These are phyloP conservation scores for Houttuynia cordata DNA, from an alignment of 164 flowering plant species.

Conservation along the genomic window DNA sequence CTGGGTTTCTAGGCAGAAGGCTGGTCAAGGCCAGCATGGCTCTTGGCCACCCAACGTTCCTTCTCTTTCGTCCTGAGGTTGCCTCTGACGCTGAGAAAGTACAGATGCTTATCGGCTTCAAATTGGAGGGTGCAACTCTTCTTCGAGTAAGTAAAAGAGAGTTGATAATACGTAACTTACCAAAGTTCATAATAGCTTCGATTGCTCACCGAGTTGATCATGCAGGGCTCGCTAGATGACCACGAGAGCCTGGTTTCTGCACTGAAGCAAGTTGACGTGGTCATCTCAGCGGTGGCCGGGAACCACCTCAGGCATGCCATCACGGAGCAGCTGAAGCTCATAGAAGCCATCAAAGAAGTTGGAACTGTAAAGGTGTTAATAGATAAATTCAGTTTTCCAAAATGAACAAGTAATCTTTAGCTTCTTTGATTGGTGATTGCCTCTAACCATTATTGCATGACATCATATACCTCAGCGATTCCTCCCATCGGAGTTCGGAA, in stretches of 20 bases:
- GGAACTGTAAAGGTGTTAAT: conserved; percentile 46
- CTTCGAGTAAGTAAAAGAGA: not conserved
- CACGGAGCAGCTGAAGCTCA: conserved; percentile 52
- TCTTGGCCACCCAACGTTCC: conserved; percentile 40
- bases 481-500: conserved; percentile 32
- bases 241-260: conserved; percentile 47
- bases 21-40: conserved; percentile 48
- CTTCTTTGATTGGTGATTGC: too few species aligned
- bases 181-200: too few species aligned
- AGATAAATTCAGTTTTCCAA: too few species aligned
- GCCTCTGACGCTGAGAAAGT: conserved; percentile 53
- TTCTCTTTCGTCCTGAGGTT: conserved; percentile 42
- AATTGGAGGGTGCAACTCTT: conserved; percentile 29
- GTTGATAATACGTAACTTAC: too few species aligned
- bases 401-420: too few species aligned
- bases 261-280: conserved; percentile 50
- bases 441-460: too few species aligned
- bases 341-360: conserved; percentile 61
- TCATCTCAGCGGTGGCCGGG: conserved; percentile 51
- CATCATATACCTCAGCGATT: conserved; percentile 4
- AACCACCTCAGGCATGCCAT: conserved; percentile 40
- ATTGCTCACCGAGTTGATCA: too few species aligned
- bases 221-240: conserved; percentile 31
- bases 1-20: conserved; percentile 57
- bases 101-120: conserved; percentile 36